Base-by-base conservation (phyloP, 2,329 filamentous ascomycete species). In the Aspergillus fructus region DNA sequence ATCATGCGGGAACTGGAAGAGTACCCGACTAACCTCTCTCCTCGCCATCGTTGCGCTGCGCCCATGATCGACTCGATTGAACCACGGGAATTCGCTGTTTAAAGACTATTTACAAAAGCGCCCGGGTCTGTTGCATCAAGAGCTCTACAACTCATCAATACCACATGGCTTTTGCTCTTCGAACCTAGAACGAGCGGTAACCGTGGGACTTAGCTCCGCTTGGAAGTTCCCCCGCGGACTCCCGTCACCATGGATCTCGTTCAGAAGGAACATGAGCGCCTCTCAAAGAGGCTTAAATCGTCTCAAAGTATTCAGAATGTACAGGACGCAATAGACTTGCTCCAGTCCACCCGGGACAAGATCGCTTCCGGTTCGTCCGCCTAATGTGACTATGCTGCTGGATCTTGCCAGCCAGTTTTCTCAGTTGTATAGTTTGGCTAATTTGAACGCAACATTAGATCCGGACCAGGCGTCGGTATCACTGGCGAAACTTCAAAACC, bases 401-500 rank as follows among this genome's bases (percentile, higher is more conserved):
- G 5, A 24, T 48, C 42, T 13, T 39, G 12, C 19, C 9, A 2
- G 21, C 24, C 45, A 39, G 19, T 34, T 23, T 17, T 24, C 19
- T 21, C 45, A 30, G 24, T 37, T 27, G n/a, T 42, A 12, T 41
- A 45, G 30, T 24, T 21, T 54, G 41, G 23, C 53, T 64, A 27
- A 59, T 37, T 45, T 19, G n/a, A 46, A 47, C 50, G 27, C 41
- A 49, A 27, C 46, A 49, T 45, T 74, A 84, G 89, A 92, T 67
- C 85, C 89, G 23, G 85, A 87, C 62, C 85, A 84, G 40, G 87
- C 90, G 15, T 85, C 87, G 42, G 80, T 93, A 59, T 89, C 87
- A 24, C 83, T 97, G 66, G 89, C 90, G 30, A 93, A 89, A 71
- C 83, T 97, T 17, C 92, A 97, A 71, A 93, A 89, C 62, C 90